Conservation (phyloP, 2,329 filamentous ascomycete genomes). For the Phialophora tarda region DNA sequence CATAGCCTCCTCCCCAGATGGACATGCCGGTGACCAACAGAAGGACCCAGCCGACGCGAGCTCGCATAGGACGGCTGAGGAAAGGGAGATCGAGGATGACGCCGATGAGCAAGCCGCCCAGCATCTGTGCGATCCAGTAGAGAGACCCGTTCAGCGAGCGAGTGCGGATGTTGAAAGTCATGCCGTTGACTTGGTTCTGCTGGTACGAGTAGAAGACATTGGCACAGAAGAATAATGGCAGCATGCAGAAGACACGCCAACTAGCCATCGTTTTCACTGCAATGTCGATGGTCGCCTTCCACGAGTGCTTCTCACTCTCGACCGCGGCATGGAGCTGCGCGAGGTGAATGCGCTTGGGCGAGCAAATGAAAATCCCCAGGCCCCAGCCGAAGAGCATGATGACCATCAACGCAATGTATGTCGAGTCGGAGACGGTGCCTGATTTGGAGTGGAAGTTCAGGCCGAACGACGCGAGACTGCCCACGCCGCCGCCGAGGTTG, state of each 20-base stretch:
- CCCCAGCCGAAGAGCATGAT: conserved; percentile 67
- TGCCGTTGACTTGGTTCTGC: conserved; percentile 63
- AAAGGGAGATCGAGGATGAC: conserved; percentile 52
- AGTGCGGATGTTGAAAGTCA: conserved; percentile 61
- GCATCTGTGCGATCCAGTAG: conserved; percentile 64
- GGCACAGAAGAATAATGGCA: conserved; percentile 73
- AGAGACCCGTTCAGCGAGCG: conserved; percentile 62
- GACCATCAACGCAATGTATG: conserved; percentile 71
- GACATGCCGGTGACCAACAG: conserved; percentile 58
- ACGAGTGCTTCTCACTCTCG: conserved; percentile 50
- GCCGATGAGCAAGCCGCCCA: conserved; percentile 59
- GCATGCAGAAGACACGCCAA: conserved; percentile 67
- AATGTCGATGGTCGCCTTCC: conserved; percentile 45
- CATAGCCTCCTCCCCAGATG: conserved; percentile 68
- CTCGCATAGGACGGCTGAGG: conserved; percentile 54
- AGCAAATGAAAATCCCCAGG: conserved; percentile 56
- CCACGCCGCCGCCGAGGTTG: conserved; percentile 88
- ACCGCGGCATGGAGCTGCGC: conserved; percentile 47
- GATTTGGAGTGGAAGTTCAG: conserved; percentile 52
- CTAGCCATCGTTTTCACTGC: conserved; percentile 44
- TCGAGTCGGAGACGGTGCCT: conserved; percentile 56
- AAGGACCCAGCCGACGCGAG: conserved; percentile 54
- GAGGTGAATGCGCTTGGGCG: conserved; percentile 52
- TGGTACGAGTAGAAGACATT: conserved; percentile 75
- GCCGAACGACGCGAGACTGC: conserved; percentile 57